A percentile compares a stretch with the other conserved stretches of the same genome.
Evolutionary conservation across 140 eudicot genomes (phyloP).

Genomic region (Stevia rebaudiana): DNA sequence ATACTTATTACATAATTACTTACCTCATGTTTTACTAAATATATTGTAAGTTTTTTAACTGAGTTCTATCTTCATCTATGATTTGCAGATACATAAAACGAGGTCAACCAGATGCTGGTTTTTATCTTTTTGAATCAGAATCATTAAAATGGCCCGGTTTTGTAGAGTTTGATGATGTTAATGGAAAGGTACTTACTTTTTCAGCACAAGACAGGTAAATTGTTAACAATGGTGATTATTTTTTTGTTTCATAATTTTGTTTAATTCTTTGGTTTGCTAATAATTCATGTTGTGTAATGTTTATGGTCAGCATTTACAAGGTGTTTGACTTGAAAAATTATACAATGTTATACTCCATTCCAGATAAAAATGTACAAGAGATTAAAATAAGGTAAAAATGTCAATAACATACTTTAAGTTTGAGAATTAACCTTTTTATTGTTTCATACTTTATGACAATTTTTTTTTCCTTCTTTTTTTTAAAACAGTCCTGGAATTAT

Average conservation of each 20-base stretch:
- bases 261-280: conserved; percentile 9
- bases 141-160: conserved; percentile 93
- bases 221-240: background rate
- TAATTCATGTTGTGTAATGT: background rate
- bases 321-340: conserved; percentile 85
- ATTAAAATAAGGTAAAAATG: conserved; percentile 73
- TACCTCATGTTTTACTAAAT: background rate
- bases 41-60: background rate
- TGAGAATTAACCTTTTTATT: background rate
- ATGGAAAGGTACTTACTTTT: conserved; percentile 86
- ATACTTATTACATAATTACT: background rate
- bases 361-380: conserved; percentile 83
- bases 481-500: conserved; percentile 78
- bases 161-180: conserved; percentile 95
- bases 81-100: conserved; percentile 63
- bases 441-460: background rate
- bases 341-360: conserved; percentile 72
- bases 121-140: conserved; percentile 80
- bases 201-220: conserved; percentile 81
- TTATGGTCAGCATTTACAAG: conserved; percentile 67
- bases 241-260: background rate
- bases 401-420: background rate
- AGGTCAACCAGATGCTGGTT: conserved; percentile 90
- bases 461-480: too few species aligned
- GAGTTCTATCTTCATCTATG: background rate